phyloP scores from a whole-genome alignment of 2,329 filamentous ascomycete species.

The Eurotiales sp. region DNA sequence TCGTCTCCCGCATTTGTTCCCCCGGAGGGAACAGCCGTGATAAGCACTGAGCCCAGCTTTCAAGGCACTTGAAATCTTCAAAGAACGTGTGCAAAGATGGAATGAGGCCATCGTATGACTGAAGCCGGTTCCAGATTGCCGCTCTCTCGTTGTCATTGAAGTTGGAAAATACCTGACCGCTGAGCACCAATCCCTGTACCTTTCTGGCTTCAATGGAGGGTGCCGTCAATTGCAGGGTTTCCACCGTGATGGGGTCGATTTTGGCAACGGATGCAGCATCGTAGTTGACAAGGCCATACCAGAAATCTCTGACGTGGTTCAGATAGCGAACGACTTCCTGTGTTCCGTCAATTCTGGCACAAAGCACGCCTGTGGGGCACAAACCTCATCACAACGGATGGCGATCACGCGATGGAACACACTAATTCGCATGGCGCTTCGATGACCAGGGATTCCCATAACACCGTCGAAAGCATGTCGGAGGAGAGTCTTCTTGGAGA shows the following conservation, averaged over 20 bases:
- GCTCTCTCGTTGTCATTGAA: constrained; percentile 4
- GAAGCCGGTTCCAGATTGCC: constrained; percentile 1
- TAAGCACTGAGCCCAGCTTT: too few relatives aligned
- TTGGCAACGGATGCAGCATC: constrained; percentile 23
- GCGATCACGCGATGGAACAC: constrained; percentile 1
- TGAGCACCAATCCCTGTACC: constrained; percentile 2
- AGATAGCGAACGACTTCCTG: constrained; percentile 27
- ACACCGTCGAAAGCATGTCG: constrained; percentile 3
- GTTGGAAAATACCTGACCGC: not conserved
- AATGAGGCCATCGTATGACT: not conserved
- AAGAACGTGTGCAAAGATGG: constrained; percentile 34
- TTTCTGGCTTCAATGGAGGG: not conserved
- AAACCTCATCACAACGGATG: constrained; percentile 3
- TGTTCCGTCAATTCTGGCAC: too few relatives aligned
- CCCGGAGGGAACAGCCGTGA: too few relatives aligned
- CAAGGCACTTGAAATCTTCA: constrained; percentile 33
- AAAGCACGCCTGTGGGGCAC: not conserved
- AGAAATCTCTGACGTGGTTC: constrained; percentile 27
- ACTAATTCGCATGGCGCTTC: constrained; percentile 3
- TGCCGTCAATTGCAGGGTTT: constrained; percentile 7
- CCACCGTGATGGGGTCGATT: constrained; percentile 15
- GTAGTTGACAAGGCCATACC: constrained; percentile 22
- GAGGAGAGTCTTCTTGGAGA: constrained; percentile 12
- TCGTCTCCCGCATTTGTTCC: not conserved
- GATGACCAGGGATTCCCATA: not conserved